These are phyloP conservation scores for Phaffia australis DNA, from an alignment of 768 basidiomycete genomes.

Conservation along the genomic window DNA sequence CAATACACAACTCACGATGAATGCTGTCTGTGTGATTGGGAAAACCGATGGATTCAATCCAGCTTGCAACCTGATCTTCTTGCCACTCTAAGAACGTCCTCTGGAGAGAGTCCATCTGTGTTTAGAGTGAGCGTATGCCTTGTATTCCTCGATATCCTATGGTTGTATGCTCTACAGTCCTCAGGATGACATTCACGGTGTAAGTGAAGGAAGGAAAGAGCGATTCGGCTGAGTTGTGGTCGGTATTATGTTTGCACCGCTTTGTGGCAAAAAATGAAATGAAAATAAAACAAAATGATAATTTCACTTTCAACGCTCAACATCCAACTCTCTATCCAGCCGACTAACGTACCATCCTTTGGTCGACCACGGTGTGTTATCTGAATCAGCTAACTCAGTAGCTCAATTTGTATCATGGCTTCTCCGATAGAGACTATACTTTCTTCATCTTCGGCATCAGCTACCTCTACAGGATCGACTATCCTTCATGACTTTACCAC, in stretches of 20 bases:
- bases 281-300: not conserved
- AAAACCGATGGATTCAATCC: constrained; percentile 11
- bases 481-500: constrained; percentile 39
- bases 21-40: constrained; percentile 1
- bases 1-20: constrained; percentile 1
- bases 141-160: too few species aligned
- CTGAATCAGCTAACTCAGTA: too few species aligned
- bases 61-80: constrained; percentile 18
- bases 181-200: too few species aligned
- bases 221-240: too few species aligned
- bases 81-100: constrained; percentile 21
- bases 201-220: too few species aligned
- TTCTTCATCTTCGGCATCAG: constrained; percentile 21
- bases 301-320: not conserved
- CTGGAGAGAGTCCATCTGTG: not conserved
- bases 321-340: not conserved
- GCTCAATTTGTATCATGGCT: not conserved
- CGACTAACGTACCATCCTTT: too few species aligned
- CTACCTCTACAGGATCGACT: constrained; percentile 21
- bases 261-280: too few species aligned
- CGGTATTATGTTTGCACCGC: too few species aligned
- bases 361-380: too few species aligned
- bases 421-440: constrained; percentile 14
- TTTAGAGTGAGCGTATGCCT: too few species aligned
- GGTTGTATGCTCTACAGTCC: too few species aligned